Evolutionary conservation across 192 early-diverging fungal species (phyloP).

Genomic region (Spinellus fusiger): DNA sequence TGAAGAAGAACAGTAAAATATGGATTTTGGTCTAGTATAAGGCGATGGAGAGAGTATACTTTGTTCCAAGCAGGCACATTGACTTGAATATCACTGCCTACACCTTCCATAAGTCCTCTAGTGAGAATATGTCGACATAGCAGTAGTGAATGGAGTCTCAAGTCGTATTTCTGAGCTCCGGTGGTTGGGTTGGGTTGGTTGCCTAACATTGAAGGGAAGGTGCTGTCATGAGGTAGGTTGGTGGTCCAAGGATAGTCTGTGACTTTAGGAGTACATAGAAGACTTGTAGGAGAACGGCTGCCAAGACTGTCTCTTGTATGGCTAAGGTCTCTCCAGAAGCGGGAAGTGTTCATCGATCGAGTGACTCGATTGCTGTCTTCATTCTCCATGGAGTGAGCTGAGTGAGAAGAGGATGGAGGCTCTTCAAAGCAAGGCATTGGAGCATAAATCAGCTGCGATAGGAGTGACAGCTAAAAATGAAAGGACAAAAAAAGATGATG

Average conservation of each 20-base stretch:
- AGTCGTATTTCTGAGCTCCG: constrained; percentile 18
- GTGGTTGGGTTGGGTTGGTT: not conserved
- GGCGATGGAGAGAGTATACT: constrained; percentile 45
- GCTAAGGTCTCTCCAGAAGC: not conserved
- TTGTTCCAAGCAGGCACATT: constrained; percentile 36
- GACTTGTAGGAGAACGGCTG: not conserved
- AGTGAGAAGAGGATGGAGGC: not conserved
- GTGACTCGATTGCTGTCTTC: not conserved
- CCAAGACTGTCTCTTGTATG: not conserved
- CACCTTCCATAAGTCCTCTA: constrained; percentile 40
- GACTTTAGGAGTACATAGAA: constrained; percentile 4
- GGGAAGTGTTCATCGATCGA: not conserved
- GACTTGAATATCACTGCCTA: constrained; percentile 43
- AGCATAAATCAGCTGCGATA: too few species aligned
- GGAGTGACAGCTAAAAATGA: too few species aligned
- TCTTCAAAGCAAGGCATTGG: not conserved
- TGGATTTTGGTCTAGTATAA: constrained; percentile 44
- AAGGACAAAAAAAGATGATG: too few species aligned
- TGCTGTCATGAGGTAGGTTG: not conserved
- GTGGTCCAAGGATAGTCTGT: constrained; percentile 11
- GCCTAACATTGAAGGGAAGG: not conserved
- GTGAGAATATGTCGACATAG: constrained; percentile 39
- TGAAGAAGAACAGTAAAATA: constrained; percentile 43
- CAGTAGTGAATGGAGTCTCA: constrained; percentile 16
- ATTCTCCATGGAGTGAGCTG: not conserved